Evolutionary conservation across 306 rosid genomes (phyloP).

Genomic region (Casuarina equisetifolia): DNA sequence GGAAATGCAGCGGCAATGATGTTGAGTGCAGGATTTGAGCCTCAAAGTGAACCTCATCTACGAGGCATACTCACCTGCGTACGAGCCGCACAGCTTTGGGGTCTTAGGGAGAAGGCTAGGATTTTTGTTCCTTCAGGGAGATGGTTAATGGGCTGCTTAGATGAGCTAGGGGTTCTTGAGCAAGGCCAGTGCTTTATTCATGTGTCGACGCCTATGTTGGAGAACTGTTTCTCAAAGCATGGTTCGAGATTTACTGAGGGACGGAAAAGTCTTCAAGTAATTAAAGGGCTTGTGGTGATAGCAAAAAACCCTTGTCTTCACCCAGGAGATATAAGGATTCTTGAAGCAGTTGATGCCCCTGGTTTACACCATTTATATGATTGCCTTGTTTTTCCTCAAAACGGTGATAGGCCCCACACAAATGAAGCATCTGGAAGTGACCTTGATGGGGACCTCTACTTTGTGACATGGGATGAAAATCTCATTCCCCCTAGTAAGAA

Average conservation of each 20-base stretch:
- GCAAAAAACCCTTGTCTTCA: constrained; percentile 95
- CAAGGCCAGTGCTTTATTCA: constrained; percentile 85
- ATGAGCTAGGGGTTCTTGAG: constrained; percentile 66
- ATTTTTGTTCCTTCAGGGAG: constrained; percentile 79
- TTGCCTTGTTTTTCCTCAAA: constrained; percentile 87
- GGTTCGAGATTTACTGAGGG: constrained; percentile 64
- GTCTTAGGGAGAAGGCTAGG: constrained; percentile 81
- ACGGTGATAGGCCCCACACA: constrained; percentile 86
- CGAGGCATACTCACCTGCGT: constrained; percentile 74
- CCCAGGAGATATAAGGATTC: constrained; percentile 83
- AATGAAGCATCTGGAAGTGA: constrained; percentile 98
- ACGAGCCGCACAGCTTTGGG: constrained; percentile 84
- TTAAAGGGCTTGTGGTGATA: constrained; percentile 62
- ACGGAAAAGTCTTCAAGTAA: constrained; percentile 50
- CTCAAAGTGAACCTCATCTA: constrained; percentile 81
- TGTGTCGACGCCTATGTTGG: constrained; percentile 71
- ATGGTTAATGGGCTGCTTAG: constrained; percentile 90
- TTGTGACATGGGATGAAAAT: constrained; percentile 86
- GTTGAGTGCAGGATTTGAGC: constrained; percentile 91
- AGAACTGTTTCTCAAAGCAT: constrained; percentile 78
- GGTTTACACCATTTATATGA: constrained; percentile 71
- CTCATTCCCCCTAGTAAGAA: constrained; percentile 83
- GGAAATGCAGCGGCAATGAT: constrained; percentile 86
- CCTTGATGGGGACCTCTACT: constrained; percentile 91
- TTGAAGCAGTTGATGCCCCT: constrained; percentile 86